A percentile compares a stretch with the other conserved stretches of the same genome.
Evolutionary conservation across 2,329 filamentous ascomycete species (phyloP).

Genomic region (Alternaria burnsii): DNA sequence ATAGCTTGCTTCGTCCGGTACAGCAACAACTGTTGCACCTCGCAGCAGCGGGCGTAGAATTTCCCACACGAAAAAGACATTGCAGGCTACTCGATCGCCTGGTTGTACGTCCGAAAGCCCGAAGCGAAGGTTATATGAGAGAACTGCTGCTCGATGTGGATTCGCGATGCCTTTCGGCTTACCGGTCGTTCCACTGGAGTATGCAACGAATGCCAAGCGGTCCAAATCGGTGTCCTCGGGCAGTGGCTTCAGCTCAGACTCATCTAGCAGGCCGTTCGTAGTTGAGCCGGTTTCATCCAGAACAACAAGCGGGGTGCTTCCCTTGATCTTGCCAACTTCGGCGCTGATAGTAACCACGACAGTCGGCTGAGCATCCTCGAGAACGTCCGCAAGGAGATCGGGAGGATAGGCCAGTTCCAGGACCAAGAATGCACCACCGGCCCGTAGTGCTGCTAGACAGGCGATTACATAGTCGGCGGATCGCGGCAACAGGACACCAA

Average conservation of each 20-base stretch:
- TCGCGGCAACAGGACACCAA: slow-evolving; percentile 77
- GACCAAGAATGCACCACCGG: slow-evolving; percentile 81
- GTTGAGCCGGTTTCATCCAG: slow-evolving; percentile 61
- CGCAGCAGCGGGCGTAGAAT: slow-evolving; percentile 78
- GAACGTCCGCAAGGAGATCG: slow-evolving; percentile 75
- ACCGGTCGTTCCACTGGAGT: slow-evolving; percentile 80
- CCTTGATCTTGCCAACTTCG: slow-evolving; percentile 72
- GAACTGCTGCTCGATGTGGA: slow-evolving; percentile 75
- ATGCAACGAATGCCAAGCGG: slow-evolving; percentile 79
- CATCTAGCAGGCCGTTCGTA: slow-evolving; percentile 46
- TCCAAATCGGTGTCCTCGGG: slow-evolving; percentile 75
- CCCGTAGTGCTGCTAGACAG: slow-evolving; percentile 78
- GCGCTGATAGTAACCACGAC: slow-evolving; percentile 74
- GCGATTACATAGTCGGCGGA: slow-evolving; percentile 83
- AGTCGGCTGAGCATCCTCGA: slow-evolving; percentile 76
- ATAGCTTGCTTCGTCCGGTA: slow-evolving; percentile 80
- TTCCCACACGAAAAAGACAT: slow-evolving; percentile 89
- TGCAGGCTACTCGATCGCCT: slow-evolving; percentile 83
- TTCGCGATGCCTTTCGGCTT: slow-evolving; percentile 85
- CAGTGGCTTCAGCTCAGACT: slow-evolving; percentile 59
- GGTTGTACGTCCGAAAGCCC: slow-evolving; percentile 72
- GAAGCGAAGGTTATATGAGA: slow-evolving; percentile 78
- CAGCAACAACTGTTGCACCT: slow-evolving; percentile 77
- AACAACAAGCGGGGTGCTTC: slow-evolving; percentile 68
- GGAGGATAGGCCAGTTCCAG: slow-evolving; percentile 82